A percentile compares a stretch with the other conserved stretches of the same genome.
These are phyloP conservation scores for Clonostachys chloroleuca DNA, from an alignment of 2,329 filamentous ascomycete species.

Conservation along the genomic window DNA sequence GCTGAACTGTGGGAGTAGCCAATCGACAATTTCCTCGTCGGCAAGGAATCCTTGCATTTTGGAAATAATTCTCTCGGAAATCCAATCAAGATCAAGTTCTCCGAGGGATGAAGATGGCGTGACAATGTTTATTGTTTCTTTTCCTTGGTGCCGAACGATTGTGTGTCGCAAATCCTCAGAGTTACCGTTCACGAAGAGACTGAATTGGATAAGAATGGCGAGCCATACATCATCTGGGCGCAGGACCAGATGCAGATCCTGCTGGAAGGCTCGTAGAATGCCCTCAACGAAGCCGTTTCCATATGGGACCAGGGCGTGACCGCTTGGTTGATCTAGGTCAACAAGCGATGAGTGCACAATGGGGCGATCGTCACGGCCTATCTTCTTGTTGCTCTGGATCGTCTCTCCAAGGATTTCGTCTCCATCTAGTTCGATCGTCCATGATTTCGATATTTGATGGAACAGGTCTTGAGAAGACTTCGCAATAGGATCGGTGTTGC, in stretches of 20 bases:
- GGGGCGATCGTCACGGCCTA: no score
- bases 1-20: conserved; percentile 46
- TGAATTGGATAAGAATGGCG: conserved; percentile 41
- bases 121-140: conserved; percentile 5
- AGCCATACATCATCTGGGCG: conserved; percentile 51
- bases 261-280: conserved; percentile 30
- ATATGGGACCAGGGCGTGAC: not conserved
- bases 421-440: no score
- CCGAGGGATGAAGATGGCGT: no score
- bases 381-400: no score
- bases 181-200: conserved; percentile 37
- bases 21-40: conserved; percentile 31
- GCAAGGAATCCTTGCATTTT: conserved; percentile 32
- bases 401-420: no score
- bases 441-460: not conserved
- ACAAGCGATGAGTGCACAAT: conserved; percentile 1
- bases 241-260: conserved; percentile 37
- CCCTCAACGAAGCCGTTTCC: conserved; percentile 32
- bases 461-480: not conserved
- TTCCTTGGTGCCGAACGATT: conserved; percentile 36
- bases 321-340: not conserved
- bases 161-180: conserved; percentile 32
- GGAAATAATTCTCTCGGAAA: conserved; percentile 1
- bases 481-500: not conserved
- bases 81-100: not conserved